Conservation (phyloP, 2,329 filamentous ascomycete species). For the Pyrenophora tritici-repentis region DNA sequence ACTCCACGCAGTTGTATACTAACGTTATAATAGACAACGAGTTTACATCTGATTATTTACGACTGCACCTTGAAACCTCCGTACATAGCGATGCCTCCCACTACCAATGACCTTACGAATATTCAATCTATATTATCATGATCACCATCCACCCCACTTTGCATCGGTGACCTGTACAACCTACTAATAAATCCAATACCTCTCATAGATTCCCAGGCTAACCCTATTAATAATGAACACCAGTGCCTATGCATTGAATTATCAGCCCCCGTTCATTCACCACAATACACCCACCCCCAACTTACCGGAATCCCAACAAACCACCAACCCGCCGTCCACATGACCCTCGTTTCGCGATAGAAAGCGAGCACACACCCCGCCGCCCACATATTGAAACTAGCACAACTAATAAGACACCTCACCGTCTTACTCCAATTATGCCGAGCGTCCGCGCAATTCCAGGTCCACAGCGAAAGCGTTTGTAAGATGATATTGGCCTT, state of each 20-base stretch:
- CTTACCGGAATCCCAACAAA: conserved; percentile 7
- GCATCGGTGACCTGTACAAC: neutral
- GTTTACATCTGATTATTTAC: neutral
- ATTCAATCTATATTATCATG: neutral
- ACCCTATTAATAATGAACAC: no score
- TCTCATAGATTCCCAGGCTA: no score
- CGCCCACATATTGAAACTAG: neutral
- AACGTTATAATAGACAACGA: neutral
- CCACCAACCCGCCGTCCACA: conserved; percentile 7
- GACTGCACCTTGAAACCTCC: neutral
- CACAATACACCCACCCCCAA: neutral
- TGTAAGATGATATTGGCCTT: no score
- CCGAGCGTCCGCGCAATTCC: no score
- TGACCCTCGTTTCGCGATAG: neutral
- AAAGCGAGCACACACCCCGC: neutral
- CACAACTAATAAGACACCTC: no score
- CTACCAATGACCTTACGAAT: neutral
- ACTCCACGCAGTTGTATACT: neutral
- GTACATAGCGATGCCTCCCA: neutral
- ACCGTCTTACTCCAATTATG: no score
- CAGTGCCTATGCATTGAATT: no score
- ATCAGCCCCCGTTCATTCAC: neutral
- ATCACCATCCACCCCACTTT: neutral
- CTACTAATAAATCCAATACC: no score
- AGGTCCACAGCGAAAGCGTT: no score